Evolutionary conservation across 176 grass and related monocot genomes (phyloP).

Genomic region (Rhynchospora breviuscula): DNA sequence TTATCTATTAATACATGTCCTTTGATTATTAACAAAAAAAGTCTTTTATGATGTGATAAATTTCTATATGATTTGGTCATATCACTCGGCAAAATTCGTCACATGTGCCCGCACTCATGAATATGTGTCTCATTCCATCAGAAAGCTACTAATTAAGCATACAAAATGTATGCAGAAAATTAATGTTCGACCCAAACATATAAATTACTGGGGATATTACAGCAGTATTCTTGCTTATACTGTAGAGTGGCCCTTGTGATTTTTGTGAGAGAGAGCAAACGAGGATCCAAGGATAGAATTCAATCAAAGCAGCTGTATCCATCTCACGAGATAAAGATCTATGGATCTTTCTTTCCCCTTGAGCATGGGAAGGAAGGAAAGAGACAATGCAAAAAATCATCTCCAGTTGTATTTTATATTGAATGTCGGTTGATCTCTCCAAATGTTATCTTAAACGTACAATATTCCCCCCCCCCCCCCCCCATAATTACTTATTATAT

Average conservation of each 20-base stretch:
- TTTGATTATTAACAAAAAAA: no score
- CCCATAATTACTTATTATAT: background rate
- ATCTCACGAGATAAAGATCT: background rate
- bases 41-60: background rate
- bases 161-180: background rate
- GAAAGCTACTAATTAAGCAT: background rate
- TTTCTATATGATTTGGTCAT: background rate
- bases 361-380: background rate
- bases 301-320: constrained; percentile 23
- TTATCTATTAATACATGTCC: no score
- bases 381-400: background rate
- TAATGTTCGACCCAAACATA: background rate
- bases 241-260: background rate
- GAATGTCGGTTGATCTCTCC: background rate
- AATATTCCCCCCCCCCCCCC: background rate
- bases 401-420: background rate
- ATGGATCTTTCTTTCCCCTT: constrained; percentile 6
- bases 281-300: constrained; percentile 2
- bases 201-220: background rate
- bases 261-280: background rate
- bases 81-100: background rate
- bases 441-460: background rate
- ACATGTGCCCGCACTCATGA: background rate
- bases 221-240: background rate
- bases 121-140: background rate